Conservation (phyloP, 1,139 yeast species). For the Yamadazyma spencermartinsiae region DNA sequence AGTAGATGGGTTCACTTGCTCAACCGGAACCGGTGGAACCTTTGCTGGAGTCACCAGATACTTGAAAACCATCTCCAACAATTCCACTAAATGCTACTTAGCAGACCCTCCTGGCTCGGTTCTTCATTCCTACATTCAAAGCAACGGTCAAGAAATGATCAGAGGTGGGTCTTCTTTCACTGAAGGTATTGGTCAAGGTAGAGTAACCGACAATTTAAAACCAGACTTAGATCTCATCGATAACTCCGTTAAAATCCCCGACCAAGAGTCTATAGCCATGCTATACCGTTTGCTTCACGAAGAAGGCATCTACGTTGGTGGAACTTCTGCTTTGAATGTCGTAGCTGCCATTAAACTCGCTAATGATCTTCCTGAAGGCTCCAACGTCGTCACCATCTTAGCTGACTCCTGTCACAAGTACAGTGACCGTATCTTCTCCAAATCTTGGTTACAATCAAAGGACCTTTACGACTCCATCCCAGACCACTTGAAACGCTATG, state of each 20-base stretch:
- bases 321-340: slow-evolving; percentile 81
- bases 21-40: slow-evolving; percentile 92
- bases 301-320: slow-evolving; percentile 90
- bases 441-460: slow-evolving; percentile 73
- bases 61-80: slow-evolving; percentile 63
- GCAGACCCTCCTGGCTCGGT: slow-evolving; percentile 97
- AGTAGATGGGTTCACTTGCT: slow-evolving; percentile 82
- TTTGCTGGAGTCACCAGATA: slow-evolving; percentile 81
- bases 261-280: slow-evolving; percentile 77
- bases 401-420: slow-evolving; percentile 91
- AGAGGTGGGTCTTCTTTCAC: slow-evolving; percentile 85
- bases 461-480: slow-evolving; percentile 68
- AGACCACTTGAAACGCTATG: slow-evolving; percentile 67
- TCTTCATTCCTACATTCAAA: slow-evolving; percentile 71
- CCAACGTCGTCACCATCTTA: slow-evolving; percentile 80
- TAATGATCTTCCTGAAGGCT: slow-evolving; percentile 70
- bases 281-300: slow-evolving; percentile 78
- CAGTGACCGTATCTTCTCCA: slow-evolving; percentile 75
- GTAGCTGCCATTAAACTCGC: slow-evolving; percentile 81
- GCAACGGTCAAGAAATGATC: slow-evolving; percentile 60
- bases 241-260: slow-evolving; percentile 75
- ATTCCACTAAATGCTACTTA: slow-evolving; percentile 53
- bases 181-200: slow-evolving; percentile 95
- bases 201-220: slow-evolving; percentile 79
- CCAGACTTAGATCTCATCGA: slow-evolving; percentile 71